Evolutionary conservation across 164 flowering plant genomes (phyloP), one percentile per base, ranked within the genome.

Genomic region (Berberis vulgaris): DNA sequence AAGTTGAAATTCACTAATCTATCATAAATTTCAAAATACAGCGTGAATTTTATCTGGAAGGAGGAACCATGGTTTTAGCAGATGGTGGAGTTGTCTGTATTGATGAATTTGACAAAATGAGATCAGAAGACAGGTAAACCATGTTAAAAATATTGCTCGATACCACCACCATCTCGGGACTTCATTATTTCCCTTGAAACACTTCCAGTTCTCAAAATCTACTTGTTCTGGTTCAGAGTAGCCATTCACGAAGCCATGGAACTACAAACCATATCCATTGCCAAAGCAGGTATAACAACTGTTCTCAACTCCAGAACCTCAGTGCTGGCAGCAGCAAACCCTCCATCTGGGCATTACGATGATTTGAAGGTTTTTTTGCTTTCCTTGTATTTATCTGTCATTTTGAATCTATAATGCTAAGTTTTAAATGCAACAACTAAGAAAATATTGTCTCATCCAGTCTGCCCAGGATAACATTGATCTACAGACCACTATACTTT

Each of bases 201-300:
- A 12, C n/a, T 52, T 7, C 13, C 4, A 5, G 63, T 67, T 42
- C 62, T 43, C 43, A 39, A 47, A 65, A 13, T 62, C 39, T 8
- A 45, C n/a, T 55, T 7, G 6, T 59, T 43, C n/a, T 61, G 61
- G 6, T 59, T 54, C 7, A 94, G 99, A 73, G 97, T 95, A 75
- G 97, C 99, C 60, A 95, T 95, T 75, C 99, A 95, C 77, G 99
- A 95, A 82, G 99, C 99, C 58, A 95, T 95, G 99, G 99, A 95
- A 75, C 99, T 91, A 74, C 99, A 95, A 76, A 95, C 97, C 42
- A 95, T 91, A 68, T 95, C 99, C 68, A 95, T 95, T 72, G 99
- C 99, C 64, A 95, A 95, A 83, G 99, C 99, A 57, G 99, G 99
- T 74, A 91, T 95, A 72, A 95, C 99, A 70, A 95, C 99, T 46